Conservation (phyloP, 2,329 filamentous ascomycete species). For the Penicillium sclerotigenum region DNA sequence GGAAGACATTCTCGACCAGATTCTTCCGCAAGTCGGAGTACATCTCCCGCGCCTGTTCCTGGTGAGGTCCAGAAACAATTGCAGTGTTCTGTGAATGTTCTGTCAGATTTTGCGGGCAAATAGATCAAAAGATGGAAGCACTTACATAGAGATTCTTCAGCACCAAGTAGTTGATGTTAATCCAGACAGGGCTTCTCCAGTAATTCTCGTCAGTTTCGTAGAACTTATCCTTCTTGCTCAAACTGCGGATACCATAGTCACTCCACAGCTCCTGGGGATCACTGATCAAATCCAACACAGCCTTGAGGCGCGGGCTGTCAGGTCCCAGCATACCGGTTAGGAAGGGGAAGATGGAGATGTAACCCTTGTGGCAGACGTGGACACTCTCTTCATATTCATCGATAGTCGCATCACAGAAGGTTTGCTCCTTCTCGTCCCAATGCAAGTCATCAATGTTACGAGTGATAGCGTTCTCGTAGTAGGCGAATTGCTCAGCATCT, state of each 20-base stretch:
- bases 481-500: slow-evolving; percentile 69
- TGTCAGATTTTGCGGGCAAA: slow-evolving; percentile 13
- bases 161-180: slow-evolving; percentile 92
- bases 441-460: slow-evolving; percentile 90
- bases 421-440: slow-evolving; percentile 76
- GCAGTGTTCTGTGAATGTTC: slow-evolving; percentile 58
- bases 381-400: slow-evolving; percentile 90
- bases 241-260: slow-evolving; percentile 78
- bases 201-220: slow-evolving; percentile 96
- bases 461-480: slow-evolving; percentile 71
- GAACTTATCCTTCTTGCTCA: slow-evolving; percentile 77
- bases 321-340: slow-evolving; percentile 73
- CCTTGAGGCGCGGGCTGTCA: slow-evolving; percentile 70
- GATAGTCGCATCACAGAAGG: slow-evolving; percentile 92
- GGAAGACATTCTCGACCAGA: slow-evolving; percentile 82
- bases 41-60: slow-evolving; percentile 64
- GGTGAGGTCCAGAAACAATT: slow-evolving; percentile 62
- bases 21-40: slow-evolving; percentile 78
- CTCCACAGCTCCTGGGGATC: slow-evolving; percentile 89
- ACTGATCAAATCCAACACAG: slow-evolving; percentile 71
- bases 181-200: slow-evolving; percentile 92
- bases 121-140: slow-evolving; percentile 22
- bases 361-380: slow-evolving; percentile 94
- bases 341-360: slow-evolving; percentile 91
- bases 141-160: slow-evolving; percentile 73